A percentile compares a stretch with the other conserved stretches of the same genome.
phyloP scores from a whole-genome alignment of 768 basidiomycete species.

The Mycena galericulata region DNA sequence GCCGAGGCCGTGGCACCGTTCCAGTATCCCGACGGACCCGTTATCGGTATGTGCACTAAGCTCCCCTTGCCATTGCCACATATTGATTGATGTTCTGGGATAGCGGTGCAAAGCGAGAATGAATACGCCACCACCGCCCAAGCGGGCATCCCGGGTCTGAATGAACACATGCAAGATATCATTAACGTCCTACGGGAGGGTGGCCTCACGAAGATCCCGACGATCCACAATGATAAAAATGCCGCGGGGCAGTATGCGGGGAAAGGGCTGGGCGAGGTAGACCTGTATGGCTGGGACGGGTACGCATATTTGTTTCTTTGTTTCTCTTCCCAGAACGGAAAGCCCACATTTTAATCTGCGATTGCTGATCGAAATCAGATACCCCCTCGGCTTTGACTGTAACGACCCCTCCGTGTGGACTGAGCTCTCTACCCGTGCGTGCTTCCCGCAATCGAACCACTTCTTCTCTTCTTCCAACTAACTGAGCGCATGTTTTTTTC shows the following conservation, averaged over 20 bases:
- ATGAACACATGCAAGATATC: conserved; percentile 58
- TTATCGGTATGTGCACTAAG: conserved; percentile 49
- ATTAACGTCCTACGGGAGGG: conserved; percentile 50
- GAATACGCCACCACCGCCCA: conserved; percentile 51
- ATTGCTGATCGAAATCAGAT: too few species aligned
- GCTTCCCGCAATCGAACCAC: neutral
- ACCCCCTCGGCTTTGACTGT: conserved; percentile 77
- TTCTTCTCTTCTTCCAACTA: neutral
- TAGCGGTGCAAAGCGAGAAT: conserved; percentile 59
- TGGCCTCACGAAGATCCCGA: conserved; percentile 52
- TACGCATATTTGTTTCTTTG: conserved; percentile 33
- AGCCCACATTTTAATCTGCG: too few species aligned
- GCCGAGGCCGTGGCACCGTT: conserved; percentile 48
- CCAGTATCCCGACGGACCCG: conserved; percentile 58
- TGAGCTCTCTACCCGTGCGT: conserved; percentile 50
- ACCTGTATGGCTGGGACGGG: conserved; percentile 58
- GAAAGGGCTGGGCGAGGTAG: conserved; percentile 49
- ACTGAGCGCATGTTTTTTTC: neutral
- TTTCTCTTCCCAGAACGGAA: neutral
- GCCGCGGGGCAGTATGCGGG: conserved; percentile 45
- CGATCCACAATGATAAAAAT: conserved; percentile 50
- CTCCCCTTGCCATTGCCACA: neutral
- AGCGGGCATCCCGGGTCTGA: conserved; percentile 46
- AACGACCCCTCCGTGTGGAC: conserved; percentile 67
- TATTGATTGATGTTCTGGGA: neutral